These are phyloP conservation scores for Malassezia vespertilionis DNA, from an alignment of 1,284 basidiomycete genomes.

Conservation along the genomic window DNA sequence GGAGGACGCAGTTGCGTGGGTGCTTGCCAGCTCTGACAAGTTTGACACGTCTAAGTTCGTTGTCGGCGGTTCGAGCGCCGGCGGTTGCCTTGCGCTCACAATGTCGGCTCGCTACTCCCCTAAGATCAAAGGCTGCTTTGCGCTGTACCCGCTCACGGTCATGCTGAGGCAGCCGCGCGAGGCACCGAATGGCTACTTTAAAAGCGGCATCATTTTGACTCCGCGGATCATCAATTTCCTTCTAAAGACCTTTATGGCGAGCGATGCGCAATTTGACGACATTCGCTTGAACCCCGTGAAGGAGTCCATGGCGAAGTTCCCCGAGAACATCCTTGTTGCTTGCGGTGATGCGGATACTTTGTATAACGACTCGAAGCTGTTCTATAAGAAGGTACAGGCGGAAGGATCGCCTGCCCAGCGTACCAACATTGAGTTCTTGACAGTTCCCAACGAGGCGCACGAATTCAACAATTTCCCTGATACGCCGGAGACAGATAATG, in stretches of 20 bases:
- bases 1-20: slow-evolving; percentile 23
- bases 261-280: background rate
- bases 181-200: no score
- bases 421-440: slow-evolving; percentile 19
- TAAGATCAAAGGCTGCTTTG: slow-evolving; percentile 23
- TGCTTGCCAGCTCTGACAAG: slow-evolving; percentile 19
- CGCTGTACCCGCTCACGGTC: slow-evolving; percentile 25
- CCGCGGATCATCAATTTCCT: slow-evolving; percentile 20
- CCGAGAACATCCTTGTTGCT: slow-evolving; percentile 21
- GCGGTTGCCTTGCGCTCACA: slow-evolving; percentile 32
- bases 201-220: no score
- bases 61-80: slow-evolving; percentile 36
- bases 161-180: no score
- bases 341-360: slow-evolving; percentile 31
- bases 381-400: slow-evolving; percentile 23
- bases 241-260: slow-evolving; percentile 22
- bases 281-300: slow-evolving; percentile 22
- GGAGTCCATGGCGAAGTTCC: slow-evolving; percentile 16
- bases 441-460: slow-evolving; percentile 26
- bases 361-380: slow-evolving; percentile 19
- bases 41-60: slow-evolving; percentile 23
- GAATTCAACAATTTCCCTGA: slow-evolving; percentile 32
- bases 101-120: slow-evolving; percentile 21
- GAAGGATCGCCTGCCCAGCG: slow-evolving; percentile 9
- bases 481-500: slow-evolving; percentile 8